These are phyloP conservation scores for Agaricus bisporus DNA, from an alignment of 768 basidiomycete species.

Conservation along the genomic window DNA sequence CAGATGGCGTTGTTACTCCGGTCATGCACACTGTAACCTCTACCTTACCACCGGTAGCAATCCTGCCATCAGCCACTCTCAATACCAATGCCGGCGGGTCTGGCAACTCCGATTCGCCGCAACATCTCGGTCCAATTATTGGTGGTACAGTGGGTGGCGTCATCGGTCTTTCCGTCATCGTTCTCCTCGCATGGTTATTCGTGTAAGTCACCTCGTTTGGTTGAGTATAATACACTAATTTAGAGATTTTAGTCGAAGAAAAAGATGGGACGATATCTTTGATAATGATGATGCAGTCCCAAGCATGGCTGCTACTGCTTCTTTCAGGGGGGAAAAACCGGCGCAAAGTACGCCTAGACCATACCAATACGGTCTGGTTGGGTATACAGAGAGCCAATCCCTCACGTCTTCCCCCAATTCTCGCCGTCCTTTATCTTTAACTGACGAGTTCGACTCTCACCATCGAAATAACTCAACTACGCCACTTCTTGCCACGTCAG, in stretches of 20 bases:
- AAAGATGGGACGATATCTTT: conserved; percentile 48
- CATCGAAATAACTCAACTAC: conserved; percentile 2
- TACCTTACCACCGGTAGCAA: conserved; percentile 19
- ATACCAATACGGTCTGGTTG: conserved; percentile 61
- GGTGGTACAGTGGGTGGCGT: conserved; percentile 53
- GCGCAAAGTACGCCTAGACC: conserved; percentile 39
- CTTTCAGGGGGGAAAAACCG: conserved; percentile 16
- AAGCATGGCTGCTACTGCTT: conserved; percentile 14
- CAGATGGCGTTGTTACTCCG: conserved; percentile 33
- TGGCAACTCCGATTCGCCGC: conserved; percentile 14
- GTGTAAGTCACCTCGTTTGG: conserved; percentile 28
- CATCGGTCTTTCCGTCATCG: conserved; percentile 25
- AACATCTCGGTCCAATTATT: conserved; percentile 39
- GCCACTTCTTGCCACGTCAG: background rate
- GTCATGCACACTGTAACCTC: conserved; percentile 31
- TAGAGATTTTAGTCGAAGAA: conserved; percentile 30
- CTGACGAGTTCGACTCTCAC: conserved; percentile 1
- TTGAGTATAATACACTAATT: background rate
- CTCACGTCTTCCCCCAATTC: conserved; percentile 25
- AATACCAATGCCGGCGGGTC: conserved; percentile 2
- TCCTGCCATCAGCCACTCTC: conserved; percentile 9
- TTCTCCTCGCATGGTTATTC: conserved; percentile 43
- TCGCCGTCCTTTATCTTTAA: conserved; percentile 25
- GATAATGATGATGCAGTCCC: conserved; percentile 34
- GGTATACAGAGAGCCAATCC: conserved; percentile 29